Evolutionary conservation across 768 basidiomycete species (phyloP).

Genomic region (Boletus huronensis): DNA sequence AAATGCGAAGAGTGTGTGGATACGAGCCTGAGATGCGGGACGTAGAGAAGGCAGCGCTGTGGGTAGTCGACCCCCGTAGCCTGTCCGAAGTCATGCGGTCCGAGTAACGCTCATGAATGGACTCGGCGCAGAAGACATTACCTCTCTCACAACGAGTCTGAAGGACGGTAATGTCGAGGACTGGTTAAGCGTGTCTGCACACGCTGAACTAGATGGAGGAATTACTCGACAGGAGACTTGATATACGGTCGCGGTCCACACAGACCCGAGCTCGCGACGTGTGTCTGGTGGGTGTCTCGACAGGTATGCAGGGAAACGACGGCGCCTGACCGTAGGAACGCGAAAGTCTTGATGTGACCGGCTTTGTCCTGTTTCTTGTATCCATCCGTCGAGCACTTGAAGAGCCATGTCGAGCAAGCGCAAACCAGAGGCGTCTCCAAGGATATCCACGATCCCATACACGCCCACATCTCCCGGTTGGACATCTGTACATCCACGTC

Average conservation of each 20-base stretch:
- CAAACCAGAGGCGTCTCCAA: neutral
- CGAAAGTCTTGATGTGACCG: neutral
- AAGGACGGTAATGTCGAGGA: neutral
- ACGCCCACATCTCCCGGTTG: conserved; percentile 17
- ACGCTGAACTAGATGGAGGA: neutral
- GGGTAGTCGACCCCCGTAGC: conserved; percentile 79
- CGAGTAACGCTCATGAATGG: neutral
- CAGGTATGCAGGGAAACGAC: neutral
- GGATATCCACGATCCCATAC: conserved; percentile 17
- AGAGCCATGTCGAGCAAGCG: neutral
- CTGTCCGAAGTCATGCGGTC: conserved; percentile 19
- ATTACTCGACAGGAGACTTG: neutral
- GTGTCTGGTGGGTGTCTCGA: no score
- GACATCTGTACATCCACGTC: conserved; percentile 22
- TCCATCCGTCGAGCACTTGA: neutral
- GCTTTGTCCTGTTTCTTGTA: neutral
- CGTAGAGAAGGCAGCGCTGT: conserved; percentile 44
- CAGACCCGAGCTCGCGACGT: no score
- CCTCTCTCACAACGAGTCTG: neutral
- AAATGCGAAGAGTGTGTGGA: conserved; percentile 42
- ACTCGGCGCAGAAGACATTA: neutral
- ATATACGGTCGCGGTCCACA: no score
- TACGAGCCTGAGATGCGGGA: conserved; percentile 16
- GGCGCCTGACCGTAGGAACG: no score
- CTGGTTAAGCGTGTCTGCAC: neutral